Evolutionary conservation across 805 yeast species (phyloP).

Genomic region (Pichia nanzhaoensis): DNA sequence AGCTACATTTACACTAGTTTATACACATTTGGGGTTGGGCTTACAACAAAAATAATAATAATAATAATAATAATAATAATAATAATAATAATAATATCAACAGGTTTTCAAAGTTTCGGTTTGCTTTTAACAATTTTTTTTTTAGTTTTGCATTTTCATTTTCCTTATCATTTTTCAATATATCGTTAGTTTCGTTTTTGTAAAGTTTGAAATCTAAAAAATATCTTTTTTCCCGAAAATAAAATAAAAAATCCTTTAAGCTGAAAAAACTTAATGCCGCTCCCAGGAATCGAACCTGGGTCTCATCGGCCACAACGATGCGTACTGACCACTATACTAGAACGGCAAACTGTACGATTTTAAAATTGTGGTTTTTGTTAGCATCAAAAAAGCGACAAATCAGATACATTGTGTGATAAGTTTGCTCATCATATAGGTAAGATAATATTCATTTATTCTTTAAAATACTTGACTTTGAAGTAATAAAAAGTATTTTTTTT

Average conservation of each 20-base stretch:
- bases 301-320: conserved; percentile 24
- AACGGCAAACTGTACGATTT: conserved; percentile 15
- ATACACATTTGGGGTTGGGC: background rate
- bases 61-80: background rate
- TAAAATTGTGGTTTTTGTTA: no score
- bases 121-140: background rate
- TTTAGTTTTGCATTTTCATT: background rate
- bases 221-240: background rate
- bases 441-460: no score
- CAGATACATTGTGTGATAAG: no score
- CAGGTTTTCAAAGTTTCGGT: background rate
- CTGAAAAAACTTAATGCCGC: conserved; percentile 15
- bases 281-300: conserved; percentile 26
- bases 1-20: background rate
- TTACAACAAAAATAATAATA: background rate
- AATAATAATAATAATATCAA: background rate
- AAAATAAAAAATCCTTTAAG: background rate
- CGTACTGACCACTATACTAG: conserved; percentile 25
- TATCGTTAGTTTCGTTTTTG: no score
- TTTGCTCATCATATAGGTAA: no score
- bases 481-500: no score
- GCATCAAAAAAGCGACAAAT: no score
- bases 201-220: no score
- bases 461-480: no score
- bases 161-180: background rate